Conservation (phyloP, 371 early-diverging fungal species). For the Parasitella parasitica region DNA sequence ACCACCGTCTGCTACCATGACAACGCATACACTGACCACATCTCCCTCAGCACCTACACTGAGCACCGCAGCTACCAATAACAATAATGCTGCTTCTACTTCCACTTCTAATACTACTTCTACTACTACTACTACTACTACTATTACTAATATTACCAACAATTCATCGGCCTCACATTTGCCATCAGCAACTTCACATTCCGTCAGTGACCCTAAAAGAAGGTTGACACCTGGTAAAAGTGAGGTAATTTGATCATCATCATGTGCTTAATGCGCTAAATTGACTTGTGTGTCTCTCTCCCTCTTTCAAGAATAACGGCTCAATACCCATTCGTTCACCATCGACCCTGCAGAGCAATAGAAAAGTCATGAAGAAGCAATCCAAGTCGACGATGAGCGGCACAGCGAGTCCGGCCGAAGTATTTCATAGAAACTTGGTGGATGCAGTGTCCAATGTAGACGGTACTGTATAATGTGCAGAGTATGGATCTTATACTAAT, state of each 20-base stretch:
- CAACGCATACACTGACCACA: conserved; percentile 5
- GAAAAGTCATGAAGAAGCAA: conserved; percentile 11
- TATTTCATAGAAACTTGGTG: conserved; percentile 46
- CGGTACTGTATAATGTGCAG: conserved; percentile 1
- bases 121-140: too few relatives aligned
- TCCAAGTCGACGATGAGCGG: conserved; percentile 19
- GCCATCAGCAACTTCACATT: neutral
- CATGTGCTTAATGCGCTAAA: neutral
- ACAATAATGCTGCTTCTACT: neutral
- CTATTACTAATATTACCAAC: too few relatives aligned
- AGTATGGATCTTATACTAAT: neutral
- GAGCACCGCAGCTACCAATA: neutral
- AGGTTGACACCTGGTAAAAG: conserved; percentile 5
- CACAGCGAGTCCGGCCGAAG: conserved; percentile 42
- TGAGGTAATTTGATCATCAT: conserved; percentile 14
- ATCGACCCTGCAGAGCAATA: neutral
- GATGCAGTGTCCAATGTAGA: conserved; percentile 51
- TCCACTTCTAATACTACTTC: too few relatives aligned
- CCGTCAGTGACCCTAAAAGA: conserved; percentile 3
- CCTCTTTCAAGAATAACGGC: neutral
- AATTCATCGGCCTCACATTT: neutral
- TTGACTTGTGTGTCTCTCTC: neutral
- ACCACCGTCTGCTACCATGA: neutral
- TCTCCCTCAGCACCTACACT: conserved; percentile 28
- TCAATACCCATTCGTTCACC: neutral